These are phyloP conservation scores for Pseudoscleropodium purum DNA, from an alignment of 225 moss, liverwort and hornwort species.

Conservation along the genomic window DNA sequence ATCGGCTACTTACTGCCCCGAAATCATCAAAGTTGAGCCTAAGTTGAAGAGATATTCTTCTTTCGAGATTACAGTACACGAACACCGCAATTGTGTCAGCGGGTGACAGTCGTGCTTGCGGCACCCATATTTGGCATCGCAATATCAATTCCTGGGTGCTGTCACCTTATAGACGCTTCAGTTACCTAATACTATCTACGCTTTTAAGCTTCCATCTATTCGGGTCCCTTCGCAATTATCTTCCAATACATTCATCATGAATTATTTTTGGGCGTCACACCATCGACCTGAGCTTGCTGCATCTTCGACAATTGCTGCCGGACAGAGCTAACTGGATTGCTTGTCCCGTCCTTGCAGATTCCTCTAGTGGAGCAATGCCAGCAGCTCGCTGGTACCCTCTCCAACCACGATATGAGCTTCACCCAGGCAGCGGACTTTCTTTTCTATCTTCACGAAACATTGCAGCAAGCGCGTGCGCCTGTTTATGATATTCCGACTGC, in stretches of 20 bases:
- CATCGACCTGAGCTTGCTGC: not conserved
- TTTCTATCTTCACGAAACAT: constrained; percentile 89
- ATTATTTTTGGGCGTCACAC: not conserved
- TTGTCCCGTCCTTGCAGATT: constrained; percentile 44
- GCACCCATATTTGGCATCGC: not conserved
- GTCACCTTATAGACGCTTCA: not conserved
- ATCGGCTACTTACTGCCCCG: not conserved
- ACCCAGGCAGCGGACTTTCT: constrained; percentile 99
- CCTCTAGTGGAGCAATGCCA: constrained; percentile 97
- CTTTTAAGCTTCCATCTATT: not conserved
- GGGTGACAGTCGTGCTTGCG: not conserved
- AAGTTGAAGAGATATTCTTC: not conserved
- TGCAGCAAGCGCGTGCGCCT: constrained; percentile 96
- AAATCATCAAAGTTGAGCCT: not conserved
- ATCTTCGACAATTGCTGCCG: not conserved
- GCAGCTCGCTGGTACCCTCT: constrained; percentile 94
- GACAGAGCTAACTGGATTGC: not conserved
- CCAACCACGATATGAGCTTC: constrained; percentile 94
- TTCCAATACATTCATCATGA: not conserved
- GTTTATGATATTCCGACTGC: constrained; percentile 88
- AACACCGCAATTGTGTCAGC: not conserved
- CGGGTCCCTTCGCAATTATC: not conserved
- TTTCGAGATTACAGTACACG: not conserved
- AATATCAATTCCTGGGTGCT: not conserved
- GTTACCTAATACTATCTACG: not conserved